A percentile compares a stretch with the other conserved stretches of the same genome.
Evolutionary conservation across 2,329 filamentous ascomycete species (phyloP).

Genomic region (Trichoderma hamatum): DNA sequence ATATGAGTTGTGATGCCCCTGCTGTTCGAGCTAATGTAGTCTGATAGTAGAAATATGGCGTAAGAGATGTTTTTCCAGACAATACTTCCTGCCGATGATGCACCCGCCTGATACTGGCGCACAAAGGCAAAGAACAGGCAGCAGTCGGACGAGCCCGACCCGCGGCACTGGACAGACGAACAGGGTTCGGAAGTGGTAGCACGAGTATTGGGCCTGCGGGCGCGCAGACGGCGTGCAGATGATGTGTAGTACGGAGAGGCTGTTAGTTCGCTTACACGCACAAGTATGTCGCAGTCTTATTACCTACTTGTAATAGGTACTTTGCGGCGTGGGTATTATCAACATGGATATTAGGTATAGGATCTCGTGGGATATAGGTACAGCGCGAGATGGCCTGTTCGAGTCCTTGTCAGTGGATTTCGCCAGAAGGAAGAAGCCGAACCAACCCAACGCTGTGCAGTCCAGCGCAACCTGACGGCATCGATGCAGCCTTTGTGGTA

Average conservation of each 20-base stretch:
- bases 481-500: neutral
- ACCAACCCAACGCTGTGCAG: neutral
- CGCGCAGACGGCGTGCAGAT: slow-evolving; percentile 15
- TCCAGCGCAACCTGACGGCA: neutral
- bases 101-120: neutral
- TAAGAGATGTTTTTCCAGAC: neutral
- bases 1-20: neutral
- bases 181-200: neutral
- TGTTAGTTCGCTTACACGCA: neutral
- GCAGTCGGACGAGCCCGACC: neutral
- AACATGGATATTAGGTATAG: neutral
- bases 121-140: neutral
- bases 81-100: neutral
- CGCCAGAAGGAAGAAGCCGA: neutral
- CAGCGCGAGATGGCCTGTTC: neutral
- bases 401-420: neutral
- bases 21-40: neutral
- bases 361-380: neutral
- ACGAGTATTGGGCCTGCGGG: slow-evolving; percentile 2
- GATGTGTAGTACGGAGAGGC: neutral
- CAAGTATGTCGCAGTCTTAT: neutral
- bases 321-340: neutral
- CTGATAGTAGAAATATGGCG: neutral
- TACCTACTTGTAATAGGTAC: too few species aligned
- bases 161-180: slow-evolving; percentile 5